Evolutionary conservation across 192 early-diverging fungal genomes (phyloP), one percentile per base, ranked within the genome.

Genomic region (Spizellomyces sp.): DNA sequence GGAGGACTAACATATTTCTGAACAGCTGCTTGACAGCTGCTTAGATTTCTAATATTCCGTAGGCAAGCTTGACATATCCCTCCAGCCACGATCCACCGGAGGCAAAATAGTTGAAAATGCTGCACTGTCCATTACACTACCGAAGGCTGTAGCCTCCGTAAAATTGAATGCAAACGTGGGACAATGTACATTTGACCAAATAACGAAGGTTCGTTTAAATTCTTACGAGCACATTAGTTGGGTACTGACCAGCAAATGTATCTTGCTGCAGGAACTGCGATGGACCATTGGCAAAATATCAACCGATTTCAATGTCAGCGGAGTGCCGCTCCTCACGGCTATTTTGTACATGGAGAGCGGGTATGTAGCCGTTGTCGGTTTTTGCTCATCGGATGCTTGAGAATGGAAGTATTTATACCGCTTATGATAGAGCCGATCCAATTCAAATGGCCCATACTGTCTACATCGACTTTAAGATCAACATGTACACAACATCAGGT

Each of bases 211-310:
- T 46, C 15, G 46, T 41, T 36, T 6, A 6, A 22, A 56, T 56
- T 56, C 27, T 6, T 56, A 5, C 4, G 22, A 56, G 7, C 4
- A 6, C 54, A 56, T 22, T 19, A 56, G 5, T 56, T 6, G 54
- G 54, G n/a, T 56, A n/a, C n/a, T 19, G 54, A 22, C 22, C 54
- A 19, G 54, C 22, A 56, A 61, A 19, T 15, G 14, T 19, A 6
- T 61, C n/a, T 60, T 61, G 17, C 47, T 46, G 21, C 66, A 88
- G 85, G 75, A 80, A 42, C 62, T 88, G 46, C 74, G 81, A 50
- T 92, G 91, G 91, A 87, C 88, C 44, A 68, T 92, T 50, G 80
- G 84, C 17, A 92, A 91, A 65, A 77, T 92, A 15, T 64, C 81
- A 15, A 69, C 77, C 7, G 77, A 81, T 45, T 58, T 76, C 21